These are phyloP conservation scores for Bjerkandera adusta DNA, from an alignment of 1,284 basidiomycete genomes.

Conservation along the genomic window DNA sequence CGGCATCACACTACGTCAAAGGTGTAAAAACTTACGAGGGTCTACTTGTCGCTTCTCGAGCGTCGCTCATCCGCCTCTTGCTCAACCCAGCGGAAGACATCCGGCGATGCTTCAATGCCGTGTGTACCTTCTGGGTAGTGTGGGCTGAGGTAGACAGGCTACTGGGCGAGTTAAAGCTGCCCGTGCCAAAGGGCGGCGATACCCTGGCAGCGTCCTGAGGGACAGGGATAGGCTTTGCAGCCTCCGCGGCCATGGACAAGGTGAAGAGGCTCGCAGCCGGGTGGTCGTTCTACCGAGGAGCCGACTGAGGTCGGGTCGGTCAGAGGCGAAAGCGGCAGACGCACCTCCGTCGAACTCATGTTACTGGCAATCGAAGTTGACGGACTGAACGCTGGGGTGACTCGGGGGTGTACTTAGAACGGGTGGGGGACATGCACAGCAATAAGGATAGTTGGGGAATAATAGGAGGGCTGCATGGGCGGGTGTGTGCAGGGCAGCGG, in stretches of 20 bases:
- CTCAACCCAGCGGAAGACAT: slow-evolving; percentile 66
- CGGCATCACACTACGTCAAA: slow-evolving; percentile 6
- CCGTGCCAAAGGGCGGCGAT: slow-evolving; percentile 21
- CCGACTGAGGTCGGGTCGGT: too few relatives aligned
- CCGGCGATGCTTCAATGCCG: slow-evolving; percentile 52
- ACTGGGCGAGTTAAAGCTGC: slow-evolving; percentile 33
- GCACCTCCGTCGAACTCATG: slow-evolving; percentile 13
- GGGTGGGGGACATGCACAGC: slow-evolving; percentile 15
- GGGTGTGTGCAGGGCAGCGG: not conserved
- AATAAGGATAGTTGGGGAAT: slow-evolving; percentile 10
- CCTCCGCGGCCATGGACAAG: slow-evolving; percentile 58
- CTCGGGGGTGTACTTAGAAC: slow-evolving; percentile 9
- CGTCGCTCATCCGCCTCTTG: slow-evolving; percentile 69
- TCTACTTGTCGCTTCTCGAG: slow-evolving; percentile 67
- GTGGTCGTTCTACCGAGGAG: slow-evolving; percentile 19
- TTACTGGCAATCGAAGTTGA: slow-evolving; percentile 12
- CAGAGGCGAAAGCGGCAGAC: not conserved
- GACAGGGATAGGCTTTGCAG: slow-evolving; percentile 45
- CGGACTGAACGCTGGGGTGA: slow-evolving; percentile 11
- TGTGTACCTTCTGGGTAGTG: slow-evolving; percentile 26
- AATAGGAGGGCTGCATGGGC: slow-evolving; percentile 1
- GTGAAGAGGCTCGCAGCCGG: slow-evolving; percentile 53
- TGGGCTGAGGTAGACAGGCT: slow-evolving; percentile 19
- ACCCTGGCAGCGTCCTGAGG: slow-evolving; percentile 22
- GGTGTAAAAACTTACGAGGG: slow-evolving; percentile 55